These are phyloP conservation scores for Rhododendron williamsianum DNA, from an alignment of 148 eudicot genomes.

Conservation along the genomic window DNA sequence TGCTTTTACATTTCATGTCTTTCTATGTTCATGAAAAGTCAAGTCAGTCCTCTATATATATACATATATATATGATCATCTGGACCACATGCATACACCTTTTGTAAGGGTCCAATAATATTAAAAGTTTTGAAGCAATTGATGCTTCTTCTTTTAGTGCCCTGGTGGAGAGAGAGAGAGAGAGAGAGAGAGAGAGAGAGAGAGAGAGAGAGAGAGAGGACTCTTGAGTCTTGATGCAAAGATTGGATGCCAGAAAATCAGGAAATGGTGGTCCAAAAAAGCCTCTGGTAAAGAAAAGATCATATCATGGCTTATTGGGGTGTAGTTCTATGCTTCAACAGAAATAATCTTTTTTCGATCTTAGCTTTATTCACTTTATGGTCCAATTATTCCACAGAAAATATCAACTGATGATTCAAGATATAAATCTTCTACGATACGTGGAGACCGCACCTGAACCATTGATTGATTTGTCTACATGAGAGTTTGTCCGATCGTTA, in stretches of 20 bases:
- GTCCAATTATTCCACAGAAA: neutral
- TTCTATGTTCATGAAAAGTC: neutral
- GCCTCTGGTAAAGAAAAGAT: neutral
- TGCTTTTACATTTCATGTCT: neutral
- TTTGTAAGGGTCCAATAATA: conserved; percentile 5
- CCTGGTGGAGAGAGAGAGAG: conserved; percentile 1
- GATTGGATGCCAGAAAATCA: neutral
- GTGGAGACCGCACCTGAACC: neutral
- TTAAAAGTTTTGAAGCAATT: conserved; percentile 11
- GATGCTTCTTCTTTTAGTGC: neutral
- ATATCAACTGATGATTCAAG: neutral
- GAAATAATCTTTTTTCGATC: neutral
- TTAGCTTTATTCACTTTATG: conserved; percentile 9
- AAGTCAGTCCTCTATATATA: neutral
- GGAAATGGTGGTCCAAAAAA: conserved; percentile 11
- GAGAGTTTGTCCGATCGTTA: neutral
- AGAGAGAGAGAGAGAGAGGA: neutral
- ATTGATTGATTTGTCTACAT: neutral
- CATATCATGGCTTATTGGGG: conserved; percentile 1
- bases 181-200: neutral
- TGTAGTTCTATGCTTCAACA: conserved; percentile 3
- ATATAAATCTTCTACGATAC: neutral
- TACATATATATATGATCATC: neutral
- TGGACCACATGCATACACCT: conserved; percentile 8
- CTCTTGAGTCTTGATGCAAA: neutral